These are phyloP conservation scores for Przewalskia tangutica DNA, from an alignment of 257 asterid species.

Conservation along the genomic window DNA sequence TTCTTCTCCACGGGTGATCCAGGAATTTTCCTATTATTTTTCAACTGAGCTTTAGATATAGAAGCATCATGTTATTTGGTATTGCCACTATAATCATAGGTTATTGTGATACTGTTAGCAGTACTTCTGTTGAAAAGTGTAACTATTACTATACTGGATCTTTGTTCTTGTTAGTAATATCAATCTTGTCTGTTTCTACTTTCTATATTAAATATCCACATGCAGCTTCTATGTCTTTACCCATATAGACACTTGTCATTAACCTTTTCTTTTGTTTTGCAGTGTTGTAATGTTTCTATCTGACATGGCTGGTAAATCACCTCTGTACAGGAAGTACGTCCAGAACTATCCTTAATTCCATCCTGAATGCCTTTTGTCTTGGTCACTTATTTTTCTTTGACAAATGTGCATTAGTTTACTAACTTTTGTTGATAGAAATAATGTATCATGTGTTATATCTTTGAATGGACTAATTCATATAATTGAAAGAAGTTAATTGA, in stretches of 20 bases:
- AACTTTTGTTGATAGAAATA: neutral
- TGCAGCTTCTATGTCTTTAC: neutral
- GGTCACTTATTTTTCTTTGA: neutral
- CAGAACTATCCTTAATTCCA: neutral
- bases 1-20: neutral
- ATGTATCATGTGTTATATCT: neutral
- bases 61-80: neutral
- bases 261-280: constrained; percentile 25
- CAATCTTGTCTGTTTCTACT: neutral
- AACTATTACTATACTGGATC: neutral
- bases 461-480: neutral
- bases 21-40: neutral
- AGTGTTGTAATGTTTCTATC: constrained; percentile 81
- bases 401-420: neutral
- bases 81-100: neutral
- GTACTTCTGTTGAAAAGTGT: neutral
- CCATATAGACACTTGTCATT: neutral
- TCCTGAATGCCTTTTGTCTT: neutral
- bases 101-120: neutral
- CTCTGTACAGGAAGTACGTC: constrained; percentile 87
- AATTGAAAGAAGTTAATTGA: neutral
- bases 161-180: neutral
- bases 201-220: neutral
- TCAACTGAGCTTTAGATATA: neutral
- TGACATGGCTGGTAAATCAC: constrained; percentile 91